Percentiles rank a stretch among this genome's conserved stretches.
These are phyloP conservation scores for Fusarium chaquense DNA, from an alignment of 2,329 filamentous ascomycete species.

Conservation along the genomic window DNA sequence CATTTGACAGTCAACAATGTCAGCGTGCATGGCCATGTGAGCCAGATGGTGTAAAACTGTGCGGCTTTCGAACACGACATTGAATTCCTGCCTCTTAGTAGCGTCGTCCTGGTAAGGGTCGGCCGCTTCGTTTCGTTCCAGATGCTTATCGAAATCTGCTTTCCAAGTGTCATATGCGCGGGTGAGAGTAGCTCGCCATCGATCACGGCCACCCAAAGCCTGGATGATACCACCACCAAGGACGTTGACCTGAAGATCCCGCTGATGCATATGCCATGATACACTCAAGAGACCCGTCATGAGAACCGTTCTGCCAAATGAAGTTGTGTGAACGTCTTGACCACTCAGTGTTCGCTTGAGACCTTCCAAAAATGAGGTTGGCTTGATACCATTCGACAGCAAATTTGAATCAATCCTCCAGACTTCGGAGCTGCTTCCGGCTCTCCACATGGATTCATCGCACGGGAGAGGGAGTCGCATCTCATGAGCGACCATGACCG, in stretches of 20 bases:
- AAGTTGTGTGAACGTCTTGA: conserved; percentile 89
- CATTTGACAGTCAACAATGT: conserved; percentile 97
- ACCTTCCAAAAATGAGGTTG: conserved; percentile 88
- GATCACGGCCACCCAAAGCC: conserved; percentile 86
- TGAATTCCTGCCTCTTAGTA: conserved; percentile 71
- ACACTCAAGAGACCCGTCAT: conserved; percentile 96
- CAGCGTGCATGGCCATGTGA: conserved; percentile 97
- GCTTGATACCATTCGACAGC: conserved; percentile 83
- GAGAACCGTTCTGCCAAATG: conserved; percentile 90
- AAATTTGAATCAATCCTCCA: conserved; percentile 84
- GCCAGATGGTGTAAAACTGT: conserved; percentile 93
- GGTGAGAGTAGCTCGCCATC: conserved; percentile 88
- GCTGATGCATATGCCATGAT: conserved; percentile 97
- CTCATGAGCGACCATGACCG: conserved; percentile 96
- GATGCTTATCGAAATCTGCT: conserved; percentile 85
- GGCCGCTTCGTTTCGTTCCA: conserved; percentile 69
- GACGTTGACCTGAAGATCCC: conserved; percentile 91
- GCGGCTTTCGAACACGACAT: conserved; percentile 82
- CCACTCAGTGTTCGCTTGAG: conserved; percentile 89
- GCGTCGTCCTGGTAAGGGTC: conserved; percentile 68
- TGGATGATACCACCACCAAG: conserved; percentile 78
- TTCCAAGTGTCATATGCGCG: conserved; percentile 96
- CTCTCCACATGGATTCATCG: conserved; percentile 92
- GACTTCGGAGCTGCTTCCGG: conserved; percentile 88
- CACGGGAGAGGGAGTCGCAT: conserved; percentile 92